Evolutionary conservation across 1,139 yeast species (phyloP), one percentile per base, ranked within the genome.

Genomic region (Debaryomyces psychrophilus): DNA sequence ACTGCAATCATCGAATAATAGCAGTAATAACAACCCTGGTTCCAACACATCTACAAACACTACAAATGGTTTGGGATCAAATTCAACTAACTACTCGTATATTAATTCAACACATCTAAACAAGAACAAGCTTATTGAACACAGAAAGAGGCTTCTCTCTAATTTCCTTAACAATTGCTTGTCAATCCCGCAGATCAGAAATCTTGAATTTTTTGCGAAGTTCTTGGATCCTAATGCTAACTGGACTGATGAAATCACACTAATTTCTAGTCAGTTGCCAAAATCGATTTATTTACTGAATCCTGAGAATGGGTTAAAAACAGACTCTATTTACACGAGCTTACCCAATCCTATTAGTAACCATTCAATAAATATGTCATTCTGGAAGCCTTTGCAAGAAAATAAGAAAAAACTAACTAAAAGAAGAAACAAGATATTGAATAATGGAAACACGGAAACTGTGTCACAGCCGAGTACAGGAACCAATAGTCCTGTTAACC

Each of bases 141-240:
- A 79, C 56, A 76, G 99, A 28, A 90, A 87, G 59, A 74, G 98
- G 44, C 77, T 90, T 71, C 76, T 93, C 39, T 76, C 87, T 1
- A 83, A 82, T 34, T 93, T 93, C 60, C 71, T 93, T 47, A 89
- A 89, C 60, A 78, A 92, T 51, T 90, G 98, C 60, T 65, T 82
- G 47, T 68, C 71, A 17, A 83, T 84, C 45, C 71, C 74, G 1
- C 81, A 73, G 49, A 72, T 90, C 9, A 68, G 84, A 20, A 75
- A 75, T 37, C 78, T 85, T 45, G 79, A 80, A 31, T 84, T 88
- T 42, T 86, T 89, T 57, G 78, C 82, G 33, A 83, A 86, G 60
- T 92, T 92, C 60, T 67, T 92, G 51, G 96, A 90, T 60, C 96
- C 97, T 5, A 85, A 86, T 54, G 82, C 88, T 3, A 85, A 85